Conservation (phyloP, 1,284 basidiomycete genomes). For the Sporisorium scitamineum region DNA sequence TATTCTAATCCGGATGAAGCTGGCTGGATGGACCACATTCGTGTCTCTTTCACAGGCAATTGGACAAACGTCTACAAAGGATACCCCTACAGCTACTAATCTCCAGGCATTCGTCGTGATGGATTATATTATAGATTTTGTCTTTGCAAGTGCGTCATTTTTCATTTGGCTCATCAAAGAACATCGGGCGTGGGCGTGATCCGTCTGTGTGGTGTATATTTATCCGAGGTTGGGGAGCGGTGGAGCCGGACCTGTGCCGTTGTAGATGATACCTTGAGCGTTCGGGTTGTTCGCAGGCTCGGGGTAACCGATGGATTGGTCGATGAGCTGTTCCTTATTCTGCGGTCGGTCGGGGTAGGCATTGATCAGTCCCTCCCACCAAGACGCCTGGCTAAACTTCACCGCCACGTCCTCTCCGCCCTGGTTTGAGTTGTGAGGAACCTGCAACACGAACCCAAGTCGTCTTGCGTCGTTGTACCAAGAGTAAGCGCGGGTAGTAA, state of each 20-base stretch:
- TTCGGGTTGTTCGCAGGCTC: slow-evolving; percentile 37
- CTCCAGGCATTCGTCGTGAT: not conserved
- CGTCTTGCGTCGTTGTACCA: slow-evolving; percentile 28
- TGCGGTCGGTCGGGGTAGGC: slow-evolving; percentile 37
- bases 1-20: not conserved
- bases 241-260: slow-evolving; percentile 24
- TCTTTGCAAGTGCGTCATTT: slow-evolving; percentile 8
- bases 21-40: not conserved
- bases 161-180: not conserved
- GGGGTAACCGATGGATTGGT: slow-evolving; percentile 22
- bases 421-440: slow-evolving; percentile 1
- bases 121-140: slow-evolving; percentile 30
- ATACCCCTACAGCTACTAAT: slow-evolving; percentile 23
- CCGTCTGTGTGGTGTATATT: not conserved
- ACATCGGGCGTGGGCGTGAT: not conserved
- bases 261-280: slow-evolving; percentile 23
- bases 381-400: slow-evolving; percentile 9
- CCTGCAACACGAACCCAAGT: slow-evolving; percentile 34
- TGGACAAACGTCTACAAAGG: slow-evolving; percentile 27
- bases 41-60: slow-evolving; percentile 34
- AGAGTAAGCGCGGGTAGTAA: slow-evolving; percentile 39
- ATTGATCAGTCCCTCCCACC: slow-evolving; percentile 45
- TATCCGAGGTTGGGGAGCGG: slow-evolving; percentile 24
- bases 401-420: not conserved
- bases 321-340: slow-evolving; percentile 27